Base-by-base conservation (phyloP, 768 basidiomycete genomes). In the Boletus vinaceobasis region DNA sequence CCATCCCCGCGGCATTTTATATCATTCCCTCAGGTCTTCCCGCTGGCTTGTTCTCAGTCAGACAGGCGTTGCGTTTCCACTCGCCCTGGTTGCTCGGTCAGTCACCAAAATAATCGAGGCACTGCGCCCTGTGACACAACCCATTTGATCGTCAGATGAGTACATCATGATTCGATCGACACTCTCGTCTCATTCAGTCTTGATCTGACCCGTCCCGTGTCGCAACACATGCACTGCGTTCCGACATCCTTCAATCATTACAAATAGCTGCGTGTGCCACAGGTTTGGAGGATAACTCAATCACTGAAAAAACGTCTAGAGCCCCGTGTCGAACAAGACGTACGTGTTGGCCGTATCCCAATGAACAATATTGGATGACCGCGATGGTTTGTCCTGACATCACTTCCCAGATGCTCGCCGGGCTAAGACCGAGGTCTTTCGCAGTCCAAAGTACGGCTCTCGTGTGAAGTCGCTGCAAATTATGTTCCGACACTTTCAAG, bases 1-100 rank as follows among this genome's bases (percentile, higher is more conserved):
- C 64, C 68, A 59, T 60, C 54, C 58, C 69, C 69, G 69, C 69
- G 71, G 69, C 60, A 53, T 62, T 69, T 45, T 58, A 45, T 56
- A 50, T 56, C 58, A 51, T 57, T n/a, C 35, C 53, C 50, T 56
- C 61, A 54, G 52, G 19, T 50, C 53, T 51, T 47, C 52, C 52
- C 55, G 49, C 33, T 50, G 55, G 47, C 14, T 49, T 42, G 33
- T 64, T 46, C 56, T 47, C 59, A 51, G 48, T 59, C 52, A 62
- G 48, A 36, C 59, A 62, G 51, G 39, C 59, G 50, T 58, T 51
- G 53, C 57, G 45, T 48, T 43, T 43, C 37, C 40, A 35, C 44
- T 50, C 11, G 36, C 40, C 50, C 51, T 51, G 51, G 57, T 57
- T 32, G 15, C 21, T 53, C 50, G 37, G 37, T 47, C 53, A 36